Base-by-base conservation (phyloP, 1,139 yeast genomes). In the Candida sp. region DNA sequence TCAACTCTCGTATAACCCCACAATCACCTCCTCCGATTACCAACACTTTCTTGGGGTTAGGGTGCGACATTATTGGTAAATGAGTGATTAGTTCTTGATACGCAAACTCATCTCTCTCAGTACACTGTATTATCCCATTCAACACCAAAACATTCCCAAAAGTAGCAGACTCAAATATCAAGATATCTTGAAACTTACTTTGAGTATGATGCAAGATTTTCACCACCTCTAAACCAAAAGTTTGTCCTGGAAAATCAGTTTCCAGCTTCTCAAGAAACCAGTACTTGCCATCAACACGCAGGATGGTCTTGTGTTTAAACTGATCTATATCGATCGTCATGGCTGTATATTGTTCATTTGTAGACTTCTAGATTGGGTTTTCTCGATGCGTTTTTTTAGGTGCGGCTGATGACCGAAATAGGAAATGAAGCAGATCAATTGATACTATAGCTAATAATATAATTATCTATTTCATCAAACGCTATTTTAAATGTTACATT, bases 1-100 rank as follows among this genome's bases (percentile, higher is more conserved):
- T 79, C 34, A 87, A 77, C 65, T 88, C 97, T 55, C 97, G 77
- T 40, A 88, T 73, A 19, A 89, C 96, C 48, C 97, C 97, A 53
- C 97, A 95, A 64, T 88, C 97, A 35, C 97, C 97, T 27, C 97
- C 97, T 32, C 97, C 97, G 54, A 88, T 87, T 39, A 88, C 96
- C 47, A 88, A 76, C 19, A 88, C 95, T 46, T 75, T 77, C 58
- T 78, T 77, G 15, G 96, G 96, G 44, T 70, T 61, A 33, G 84
- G 81, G 63, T 88, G 97, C 21, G 86, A 70, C 79, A 83, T 81
- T 49, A 88, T 59, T 9, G 96, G 91, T 43, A 87, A 67, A 59
- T 88, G 95, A 15, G 95, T 74, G 57, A 88, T 88, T 79, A 88
- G 82, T 65, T 88, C 97, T 64, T 88, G 97, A 69, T 88, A 86